Evolutionary conservation across 371 early-diverging fungal species (phyloP).

Genomic region (Umbelopsis sp.): DNA sequence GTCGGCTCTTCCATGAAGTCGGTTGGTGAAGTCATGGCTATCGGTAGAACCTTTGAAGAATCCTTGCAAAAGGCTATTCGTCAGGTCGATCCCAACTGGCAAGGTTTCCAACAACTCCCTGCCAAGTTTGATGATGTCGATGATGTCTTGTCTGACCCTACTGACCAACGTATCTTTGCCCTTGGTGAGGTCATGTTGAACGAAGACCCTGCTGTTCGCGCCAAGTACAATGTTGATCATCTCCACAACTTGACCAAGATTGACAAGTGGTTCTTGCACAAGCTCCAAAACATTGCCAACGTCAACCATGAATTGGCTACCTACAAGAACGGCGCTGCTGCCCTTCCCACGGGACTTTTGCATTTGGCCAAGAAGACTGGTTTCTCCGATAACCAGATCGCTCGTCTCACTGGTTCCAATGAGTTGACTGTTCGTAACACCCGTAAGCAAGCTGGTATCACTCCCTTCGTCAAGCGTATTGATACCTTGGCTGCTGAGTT

Average conservation of each 20-base stretch:
- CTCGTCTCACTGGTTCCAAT: slow-evolving; percentile 55
- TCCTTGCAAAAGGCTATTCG: slow-evolving; percentile 90
- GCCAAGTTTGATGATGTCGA: slow-evolving; percentile 65
- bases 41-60: slow-evolving; percentile 95
- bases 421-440: slow-evolving; percentile 69
- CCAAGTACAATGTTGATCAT: slow-evolving; percentile 82
- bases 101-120: slow-evolving; percentile 66
- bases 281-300: slow-evolving; percentile 83
- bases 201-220: slow-evolving; percentile 44
- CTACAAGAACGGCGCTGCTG: slow-evolving; percentile 34
- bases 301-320: slow-evolving; percentile 57
- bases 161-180: slow-evolving; percentile 91
- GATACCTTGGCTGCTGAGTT: slow-evolving; percentile 94
- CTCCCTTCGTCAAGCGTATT: slow-evolving; percentile 89
- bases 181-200: slow-evolving; percentile 86
- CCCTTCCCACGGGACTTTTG: slow-evolving; percentile 60
- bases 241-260: slow-evolving; percentile 90
- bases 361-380: slow-evolving; percentile 82
- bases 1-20: slow-evolving; percentile 91
- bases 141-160: slow-evolving; percentile 73
- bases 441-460: slow-evolving; percentile 70
- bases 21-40: slow-evolving; percentile 97
- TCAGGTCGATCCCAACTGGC: slow-evolving; percentile 70
- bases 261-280: slow-evolving; percentile 95
- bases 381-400: slow-evolving; percentile 89